Conservation (phyloP, 176 grass and related monocot species). For the Urochloa ruziziensis region DNA sequence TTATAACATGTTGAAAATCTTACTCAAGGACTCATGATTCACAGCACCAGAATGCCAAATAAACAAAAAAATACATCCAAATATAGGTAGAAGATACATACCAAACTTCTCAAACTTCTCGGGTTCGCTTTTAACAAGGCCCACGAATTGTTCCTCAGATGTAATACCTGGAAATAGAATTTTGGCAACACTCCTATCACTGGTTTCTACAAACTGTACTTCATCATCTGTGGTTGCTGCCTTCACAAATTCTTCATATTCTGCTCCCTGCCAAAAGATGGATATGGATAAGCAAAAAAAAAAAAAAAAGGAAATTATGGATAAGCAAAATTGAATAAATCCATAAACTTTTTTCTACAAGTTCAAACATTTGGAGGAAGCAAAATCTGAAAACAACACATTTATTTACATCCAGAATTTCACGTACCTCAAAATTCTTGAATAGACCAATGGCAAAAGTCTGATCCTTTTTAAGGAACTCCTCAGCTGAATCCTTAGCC, state of each 20-base stretch:
- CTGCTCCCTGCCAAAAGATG: constrained; percentile 51
- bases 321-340: constrained; percentile 6
- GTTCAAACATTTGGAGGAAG: not conserved
- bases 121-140: constrained; percentile 80
- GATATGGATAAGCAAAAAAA: constrained; percentile 1
- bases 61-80: not conserved
- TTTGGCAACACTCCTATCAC: constrained; percentile 62
- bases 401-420: not conserved
- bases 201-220: constrained; percentile 88
- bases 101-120: constrained; percentile 86
- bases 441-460: constrained; percentile 68
- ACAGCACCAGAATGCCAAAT: not conserved
- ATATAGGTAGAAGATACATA: constrained; percentile 33
- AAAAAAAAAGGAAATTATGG: too few relatives aligned
- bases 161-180: constrained; percentile 66
- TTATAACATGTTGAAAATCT: not conserved
- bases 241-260: constrained; percentile 75
- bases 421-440: constrained; percentile 74
- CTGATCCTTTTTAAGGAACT: constrained; percentile 61
- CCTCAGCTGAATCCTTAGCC: constrained; percentile 64
- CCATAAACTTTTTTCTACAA: not conserved
- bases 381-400: not conserved
- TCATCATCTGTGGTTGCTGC: constrained; percentile 66
- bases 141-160: constrained; percentile 67
- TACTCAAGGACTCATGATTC: not conserved